A percentile compares a stretch with the other conserved stretches of the same genome.
phyloP scores from a whole-genome alignment of 2,329 filamentous ascomycete genomes.

The Onygenales sp. region DNA sequence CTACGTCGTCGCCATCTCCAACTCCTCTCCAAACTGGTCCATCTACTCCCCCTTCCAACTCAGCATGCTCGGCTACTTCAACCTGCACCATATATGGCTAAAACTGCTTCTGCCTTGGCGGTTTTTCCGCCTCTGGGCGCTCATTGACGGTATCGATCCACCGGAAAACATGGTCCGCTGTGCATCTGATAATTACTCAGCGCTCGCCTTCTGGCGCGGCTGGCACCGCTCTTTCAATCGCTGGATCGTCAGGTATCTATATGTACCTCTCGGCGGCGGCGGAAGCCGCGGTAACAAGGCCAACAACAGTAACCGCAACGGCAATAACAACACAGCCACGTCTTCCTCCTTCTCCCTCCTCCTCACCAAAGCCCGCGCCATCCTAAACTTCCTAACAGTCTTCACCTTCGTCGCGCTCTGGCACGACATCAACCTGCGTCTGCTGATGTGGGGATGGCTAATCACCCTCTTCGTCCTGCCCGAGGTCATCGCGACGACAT shows the following conservation, averaged over 20 bases:
- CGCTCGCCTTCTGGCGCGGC: slow-evolving; percentile 83
- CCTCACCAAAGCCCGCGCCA: slow-evolving; percentile 46
- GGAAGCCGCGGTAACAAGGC: slow-evolving; percentile 21
- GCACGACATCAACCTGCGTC: slow-evolving; percentile 88
- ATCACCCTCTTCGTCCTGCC: slow-evolving; percentile 89
- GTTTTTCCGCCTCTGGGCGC: slow-evolving; percentile 94
- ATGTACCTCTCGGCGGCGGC: slow-evolving; percentile 76
- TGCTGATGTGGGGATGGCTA: slow-evolving; percentile 95
- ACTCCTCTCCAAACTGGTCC: slow-evolving; percentile 68
- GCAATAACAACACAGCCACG: background rate
- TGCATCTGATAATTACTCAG: slow-evolving; percentile 88
- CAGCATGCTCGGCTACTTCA: slow-evolving; percentile 86
- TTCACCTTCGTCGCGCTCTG: slow-evolving; percentile 97
- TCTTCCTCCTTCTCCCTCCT: slow-evolving; percentile 17
- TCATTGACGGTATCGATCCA: slow-evolving; percentile 83
- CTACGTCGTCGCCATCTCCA: slow-evolving; percentile 87
- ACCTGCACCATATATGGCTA: slow-evolving; percentile 94
- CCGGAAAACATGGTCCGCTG: slow-evolving; percentile 98
- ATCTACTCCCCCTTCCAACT: slow-evolving; percentile 81
- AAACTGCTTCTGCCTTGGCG: slow-evolving; percentile 95
- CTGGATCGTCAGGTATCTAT: slow-evolving; percentile 90
- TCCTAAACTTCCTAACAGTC: slow-evolving; percentile 69
- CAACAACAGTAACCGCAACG: slow-evolving; percentile 3
- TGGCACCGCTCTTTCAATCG: slow-evolving; percentile 96
- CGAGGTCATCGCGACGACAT: slow-evolving; percentile 60